Base-by-base conservation (phyloP, 2,329 filamentous ascomycete species). In the Cladosporium austrohemisphaericum region DNA sequence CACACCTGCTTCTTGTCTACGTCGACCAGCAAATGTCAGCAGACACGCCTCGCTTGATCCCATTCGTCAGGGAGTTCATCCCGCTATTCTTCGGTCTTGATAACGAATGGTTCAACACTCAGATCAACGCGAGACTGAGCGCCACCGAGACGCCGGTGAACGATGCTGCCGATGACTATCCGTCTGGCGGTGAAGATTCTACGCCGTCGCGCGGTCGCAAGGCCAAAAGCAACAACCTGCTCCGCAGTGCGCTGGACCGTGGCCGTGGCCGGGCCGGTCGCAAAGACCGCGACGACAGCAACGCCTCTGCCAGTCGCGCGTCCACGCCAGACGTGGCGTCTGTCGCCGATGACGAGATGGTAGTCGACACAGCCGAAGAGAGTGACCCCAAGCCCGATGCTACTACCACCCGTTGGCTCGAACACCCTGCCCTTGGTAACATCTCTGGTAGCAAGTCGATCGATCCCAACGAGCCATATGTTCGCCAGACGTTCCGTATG, bases 301-400 rank as follows among this genome's bases (percentile, higher is more conserved):
- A 81, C n/a, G 81, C 81, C 1, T 84, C 86, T 19, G 84, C 80
- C 11, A 95, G 88, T 71, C 89, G 94, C 61, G 90, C 93, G 59
- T 90, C 86, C 1, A 95, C 91, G 0, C 92, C 93, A 0, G 91
- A 94, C 60, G 80, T 84, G 18, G 81, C 76, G n/a, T 91, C 86
- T 1, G 81, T 80, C 22, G 85, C 80, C 47, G 88, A 93, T 59
- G 87, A 92, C 54, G 88, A 93, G 26, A 81, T 83, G 72, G 75
- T 73, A 5, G 83, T 61, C 23, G 62, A 64, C 32, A 53, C 54
- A 11, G 50, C 54, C 11, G 57, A 55, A 26, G 58, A 60, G 18
- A 46, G 53, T 18, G 52, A 49, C 23, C 55, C 53, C 2, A 55
- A 55, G 33, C 72, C 79, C 52, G 72, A 85, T 44, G 85, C 79